Base-by-base conservation (phyloP, 208 protist species). In the Novymonas esmeraldas region DNA sequence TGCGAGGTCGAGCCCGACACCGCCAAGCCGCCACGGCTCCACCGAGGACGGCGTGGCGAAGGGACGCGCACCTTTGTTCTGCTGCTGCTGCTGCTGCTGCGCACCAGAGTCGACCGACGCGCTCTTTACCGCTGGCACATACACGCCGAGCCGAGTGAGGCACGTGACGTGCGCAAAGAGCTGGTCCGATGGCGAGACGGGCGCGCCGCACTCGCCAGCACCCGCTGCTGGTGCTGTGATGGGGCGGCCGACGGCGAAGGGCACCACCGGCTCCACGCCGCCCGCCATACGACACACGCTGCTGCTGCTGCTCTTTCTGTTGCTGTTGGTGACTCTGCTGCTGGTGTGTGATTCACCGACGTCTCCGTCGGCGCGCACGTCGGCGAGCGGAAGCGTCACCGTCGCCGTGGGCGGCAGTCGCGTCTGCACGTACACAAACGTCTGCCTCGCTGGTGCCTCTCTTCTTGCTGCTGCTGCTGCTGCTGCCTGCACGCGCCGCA, bases 11-110 rank as follows among this genome's bases (percentile, higher is more conserved):
- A 94, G 62, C 34, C 73, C 66, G 18, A 75, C 56, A 24, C 80
- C 76, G 11, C 87, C 88, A 22, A 94, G 55, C 33, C 79, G 78
- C 81, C 85, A 91, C 29, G 85, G 82, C 62, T 94, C 88, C 44
- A 29, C 16, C 24, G 31, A 48, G 42, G 34, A 1, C 13, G 36
- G 26, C n/a, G 49, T 31, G 54, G 20, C 44, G 20, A 44, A 7
- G 6, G 34, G 13, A 41, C 44, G 42, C 24, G 34, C 36, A 55
- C 16, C 14, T 13, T 11, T 7, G 10, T 22, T 6, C n/a, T 10
- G 11, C 6, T 54, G 22, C 26, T 29, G 48, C n/a, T n/a, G n/a
- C n/a, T n/a, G n/a, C n/a, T n/a, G n/a, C n/a, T n/a, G n/a, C n/a
- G n/a, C n/a, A n/a, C 22, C n/a, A 54, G 10, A 6, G 48, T 22